phyloP scores from a whole-genome alignment of 306 rosid species.

The Castanopsis chinensis region DNA sequence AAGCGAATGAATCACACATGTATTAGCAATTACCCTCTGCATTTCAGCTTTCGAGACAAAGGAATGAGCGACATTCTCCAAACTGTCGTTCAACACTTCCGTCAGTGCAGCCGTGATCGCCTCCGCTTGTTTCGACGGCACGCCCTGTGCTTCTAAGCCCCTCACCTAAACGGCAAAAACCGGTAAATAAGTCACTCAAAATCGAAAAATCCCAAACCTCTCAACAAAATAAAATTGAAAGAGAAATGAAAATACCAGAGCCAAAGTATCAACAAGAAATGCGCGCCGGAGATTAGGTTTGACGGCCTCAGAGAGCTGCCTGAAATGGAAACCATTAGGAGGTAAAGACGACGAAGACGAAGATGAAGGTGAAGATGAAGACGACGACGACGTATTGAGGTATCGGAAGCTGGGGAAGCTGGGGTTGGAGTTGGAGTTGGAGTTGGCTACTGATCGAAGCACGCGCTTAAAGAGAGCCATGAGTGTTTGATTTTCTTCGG shows the following conservation, averaged over 20 bases:
- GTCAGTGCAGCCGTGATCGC: slow-evolving; percentile 56
- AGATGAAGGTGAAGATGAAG: not conserved
- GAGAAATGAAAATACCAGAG: slow-evolving; percentile 25
- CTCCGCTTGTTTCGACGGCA: slow-evolving; percentile 64
- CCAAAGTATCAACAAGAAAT: slow-evolving; percentile 58
- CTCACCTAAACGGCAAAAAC: slow-evolving; percentile 32
- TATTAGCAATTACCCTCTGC: slow-evolving; percentile 34
- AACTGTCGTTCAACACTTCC: slow-evolving; percentile 49
- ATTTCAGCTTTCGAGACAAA: slow-evolving; percentile 49
- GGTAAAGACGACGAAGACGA: not conserved
- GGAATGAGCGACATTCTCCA: slow-evolving; percentile 49
- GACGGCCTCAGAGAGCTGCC: slow-evolving; percentile 38
- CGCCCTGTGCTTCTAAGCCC: slow-evolving; percentile 53
- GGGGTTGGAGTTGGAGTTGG: not conserved
- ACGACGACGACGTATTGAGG: not conserved
- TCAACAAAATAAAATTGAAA: not conserved
- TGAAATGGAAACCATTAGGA: not conserved
- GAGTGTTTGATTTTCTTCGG: not conserved
- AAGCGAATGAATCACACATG: too few relatives aligned
- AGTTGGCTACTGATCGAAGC: slow-evolving; percentile 8
- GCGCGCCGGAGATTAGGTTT: slow-evolving; percentile 47
- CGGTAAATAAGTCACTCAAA: not conserved
- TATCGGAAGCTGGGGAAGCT: slow-evolving; percentile 6
- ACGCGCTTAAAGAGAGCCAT: slow-evolving; percentile 42
- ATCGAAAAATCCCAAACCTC: not conserved